phyloP scores from a whole-genome alignment of 495 filamentous ascomycete species.

The Aspergillus haitiensis region DNA sequence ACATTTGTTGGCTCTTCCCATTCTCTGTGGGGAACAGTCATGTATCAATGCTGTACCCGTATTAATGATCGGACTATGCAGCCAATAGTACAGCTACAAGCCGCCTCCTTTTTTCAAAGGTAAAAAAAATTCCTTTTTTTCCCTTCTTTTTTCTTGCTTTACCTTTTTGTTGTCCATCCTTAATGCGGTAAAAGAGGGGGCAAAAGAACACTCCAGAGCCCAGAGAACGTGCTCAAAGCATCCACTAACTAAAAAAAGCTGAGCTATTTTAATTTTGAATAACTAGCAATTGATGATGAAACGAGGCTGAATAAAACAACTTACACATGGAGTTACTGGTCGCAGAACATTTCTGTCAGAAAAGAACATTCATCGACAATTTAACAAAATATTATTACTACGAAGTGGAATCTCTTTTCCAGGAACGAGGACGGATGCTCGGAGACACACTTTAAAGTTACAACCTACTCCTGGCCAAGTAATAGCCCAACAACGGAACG shows the following conservation, averaged over 20 bases:
- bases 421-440: constrained; percentile 15
- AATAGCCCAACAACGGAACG: constrained; percentile 12
- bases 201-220: neutral
- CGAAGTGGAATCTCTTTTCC: neutral
- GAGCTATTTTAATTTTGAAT: constrained; percentile 14
- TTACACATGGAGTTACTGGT: constrained; percentile 21
- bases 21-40: constrained; percentile 15
- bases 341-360: constrained; percentile 5
- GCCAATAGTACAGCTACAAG: constrained; percentile 15
- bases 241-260: constrained; percentile 15
- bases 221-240: constrained; percentile 24
- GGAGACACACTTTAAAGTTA: constrained; percentile 20
- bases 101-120: constrained; percentile 16
- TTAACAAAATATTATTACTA: neutral
- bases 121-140: neutral
- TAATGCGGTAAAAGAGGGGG: constrained; percentile 17
- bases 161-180: neutral
- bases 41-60: constrained; percentile 19
- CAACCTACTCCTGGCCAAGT: neutral
- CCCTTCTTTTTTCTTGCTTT: constrained; percentile 1
- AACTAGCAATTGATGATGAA: constrained; percentile 4
- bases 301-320: constrained; percentile 11
- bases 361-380: too few species aligned
- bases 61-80: constrained; percentile 15
- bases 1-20: constrained; percentile 3